Base-by-base conservation (phyloP, 23 red algal species). In the Gracilaria caudata region DNA sequence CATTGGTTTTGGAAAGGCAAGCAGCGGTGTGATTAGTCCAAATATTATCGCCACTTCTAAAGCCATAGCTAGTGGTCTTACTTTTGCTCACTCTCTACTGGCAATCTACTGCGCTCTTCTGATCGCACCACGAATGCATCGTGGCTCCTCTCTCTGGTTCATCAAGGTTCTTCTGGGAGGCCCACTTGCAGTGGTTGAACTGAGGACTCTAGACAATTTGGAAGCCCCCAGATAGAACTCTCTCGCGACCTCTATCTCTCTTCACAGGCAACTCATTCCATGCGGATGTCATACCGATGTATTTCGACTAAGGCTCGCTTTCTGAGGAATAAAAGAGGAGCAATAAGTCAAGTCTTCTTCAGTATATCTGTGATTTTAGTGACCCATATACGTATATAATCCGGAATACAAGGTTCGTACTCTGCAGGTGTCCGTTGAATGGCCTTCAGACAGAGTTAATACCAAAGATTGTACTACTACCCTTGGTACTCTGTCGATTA, bases 1-100 rank as follows among this genome's bases (percentile, higher is more conserved):
- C 26, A 3, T 75, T 26, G 87, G 87, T 9, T 91, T 74, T 51
- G 87, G 87, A 73, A 49, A 66, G n/a, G 63, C 76, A 29, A 91
- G 87, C 64, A n/a, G 30, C 23, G 39, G 25, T 9, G 45, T 82
- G 3, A 2, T 91, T 19, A 59, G 33, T 32, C 28, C 34, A n/a
- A 34, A 34, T 32, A 46, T 68, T 25, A 91, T 91, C 35, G 11
- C 46, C 11, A 12, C 45, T 12, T 75, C 36, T 17, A 34, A 61
- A 29, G 57, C 58, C 25, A 11, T 70, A 3, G 76, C 87, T 23
- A 23, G 45, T 56, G 87, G 54, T 23, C 73, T 81, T 49, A 51
- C 53, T 20, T 30, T 73, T n/a, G 87, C 77, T 21, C 87, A 91
- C 76, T 51, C 49, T 58, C 38, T 81, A 3, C n/a, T 91, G 28